Evolutionary conservation across 23 red algal genomes (phyloP).

Genomic region (Cyanidiococcus yangmingshanensis): DNA sequence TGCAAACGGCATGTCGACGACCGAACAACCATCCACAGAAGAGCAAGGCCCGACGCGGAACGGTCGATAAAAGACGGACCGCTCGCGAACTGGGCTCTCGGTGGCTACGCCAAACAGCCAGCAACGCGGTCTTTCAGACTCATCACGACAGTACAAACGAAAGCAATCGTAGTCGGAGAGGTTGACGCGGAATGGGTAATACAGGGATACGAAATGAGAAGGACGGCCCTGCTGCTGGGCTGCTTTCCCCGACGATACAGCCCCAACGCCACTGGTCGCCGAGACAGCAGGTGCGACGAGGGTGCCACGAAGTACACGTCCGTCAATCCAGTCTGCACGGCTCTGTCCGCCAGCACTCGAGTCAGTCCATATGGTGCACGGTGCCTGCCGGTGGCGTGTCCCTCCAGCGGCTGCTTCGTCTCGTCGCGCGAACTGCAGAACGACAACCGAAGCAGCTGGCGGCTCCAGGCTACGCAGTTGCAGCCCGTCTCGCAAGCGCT

Average conservation of each 20-base stretch:
- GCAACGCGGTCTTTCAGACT: not conserved
- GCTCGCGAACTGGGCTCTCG: constrained; percentile 10
- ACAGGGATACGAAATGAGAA: not conserved
- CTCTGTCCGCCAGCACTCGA: not conserved
- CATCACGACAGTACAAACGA: not conserved
- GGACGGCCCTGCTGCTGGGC: not conserved
- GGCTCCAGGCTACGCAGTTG: not conserved
- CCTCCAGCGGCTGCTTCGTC: not conserved
- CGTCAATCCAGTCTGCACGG: not conserved
- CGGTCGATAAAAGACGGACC: not conserved
- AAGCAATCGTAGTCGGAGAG: constrained; percentile 11
- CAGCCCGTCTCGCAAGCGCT: not conserved
- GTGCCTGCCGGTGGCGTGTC: not conserved
- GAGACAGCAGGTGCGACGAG: not conserved
- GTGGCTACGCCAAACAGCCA: constrained; percentile 13
- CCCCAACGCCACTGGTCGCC: not conserved
- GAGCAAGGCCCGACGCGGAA: not conserved
- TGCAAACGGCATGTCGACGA: not conserved
- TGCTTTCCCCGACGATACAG: not conserved
- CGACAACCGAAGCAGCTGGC: not conserved
- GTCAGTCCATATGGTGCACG: not conserved
- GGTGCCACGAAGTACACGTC: not conserved
- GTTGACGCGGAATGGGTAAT: not conserved
- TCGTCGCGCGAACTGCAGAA: not conserved
- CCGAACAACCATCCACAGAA: not conserved